Percentiles rank a stretch among this genome's conserved stretches.
Evolutionary conservation across 225 moss, liverwort and hornwort genomes (phyloP).

Genomic region (Straminergon stramineum): DNA sequence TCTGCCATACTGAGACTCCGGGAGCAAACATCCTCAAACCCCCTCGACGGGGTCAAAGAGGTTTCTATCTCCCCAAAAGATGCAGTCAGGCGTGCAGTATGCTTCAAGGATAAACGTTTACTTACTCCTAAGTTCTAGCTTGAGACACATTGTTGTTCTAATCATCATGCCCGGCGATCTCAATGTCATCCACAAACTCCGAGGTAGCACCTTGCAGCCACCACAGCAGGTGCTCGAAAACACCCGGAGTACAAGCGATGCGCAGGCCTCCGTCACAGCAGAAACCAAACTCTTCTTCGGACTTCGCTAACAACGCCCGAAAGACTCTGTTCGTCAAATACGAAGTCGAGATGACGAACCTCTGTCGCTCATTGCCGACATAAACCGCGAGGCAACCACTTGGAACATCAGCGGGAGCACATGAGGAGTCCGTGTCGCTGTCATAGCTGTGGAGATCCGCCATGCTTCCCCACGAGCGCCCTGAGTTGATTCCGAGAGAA

Average conservation of each 20-base stretch:
- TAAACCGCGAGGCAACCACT: conserved; percentile 67
- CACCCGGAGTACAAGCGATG: conserved; percentile 64
- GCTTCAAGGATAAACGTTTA: background rate
- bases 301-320: conserved; percentile 60
- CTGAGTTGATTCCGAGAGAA: conserved; percentile 23
- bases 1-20: background rate
- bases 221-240: conserved; percentile 80
- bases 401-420: conserved; percentile 49
- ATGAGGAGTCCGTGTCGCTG: conserved; percentile 17
- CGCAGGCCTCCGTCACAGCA: conserved; percentile 72
- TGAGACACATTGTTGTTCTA: background rate
- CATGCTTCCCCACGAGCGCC: conserved; percentile 30
- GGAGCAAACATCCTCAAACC: background rate
- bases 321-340: conserved; percentile 63
- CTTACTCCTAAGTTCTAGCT: background rate
- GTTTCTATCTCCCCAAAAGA: background rate
- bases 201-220: conserved; percentile 28
- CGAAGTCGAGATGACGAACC: conserved; percentile 67
- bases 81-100: background rate
- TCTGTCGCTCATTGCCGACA: conserved; percentile 60
- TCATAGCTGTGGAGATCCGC: conserved; percentile 19
- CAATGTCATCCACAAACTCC: conserved; percentile 14
- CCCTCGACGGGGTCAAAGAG: background rate
- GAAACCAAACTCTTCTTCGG: conserved; percentile 74
- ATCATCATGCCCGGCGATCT: background rate